Evolutionary conservation across 768 basidiomycete species (phyloP), one percentile per base, ranked within the genome.

Genomic region (Floccularia luteovirens): DNA sequence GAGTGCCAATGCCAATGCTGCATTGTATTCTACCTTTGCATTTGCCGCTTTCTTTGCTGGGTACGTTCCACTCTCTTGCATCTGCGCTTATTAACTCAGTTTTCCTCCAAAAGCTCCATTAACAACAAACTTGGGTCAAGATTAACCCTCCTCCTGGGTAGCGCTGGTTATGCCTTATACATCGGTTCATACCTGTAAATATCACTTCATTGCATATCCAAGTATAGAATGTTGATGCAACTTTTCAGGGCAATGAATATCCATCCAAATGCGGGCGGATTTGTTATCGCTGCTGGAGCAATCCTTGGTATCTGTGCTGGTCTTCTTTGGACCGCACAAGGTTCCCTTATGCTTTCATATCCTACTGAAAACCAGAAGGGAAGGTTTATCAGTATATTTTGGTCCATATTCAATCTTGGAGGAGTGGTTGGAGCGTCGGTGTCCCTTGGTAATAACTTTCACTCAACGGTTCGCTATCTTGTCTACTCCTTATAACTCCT

Each of bases 331-430:
- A 82, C 86, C 0, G 83, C 86, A 0, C 87, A 90, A 51, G 89
- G 86, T n/a, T 80, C 77, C 13, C 63, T 90, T 44, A 89, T 90
- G 79, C 62, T 91, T 57, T 75, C 84, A 3, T 90, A 90, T 57
- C 83, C 87, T 0, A 87, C 83, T 0, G 87, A 90, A 55, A 52
- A 58, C 33, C 75, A 90, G 55, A 90, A 90, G 57, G 87, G 87
- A 12, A 63, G 60, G 24, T 89, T 72, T 59, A 87, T 90, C 38
- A 79, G 72, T 30, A 75, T 87, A 33, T 90, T 90, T 62, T 90
- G 88, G 88, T 61, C 72, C 31, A 83, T 90, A 44, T 90, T 91
- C 65, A 89, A 90, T 49, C 45, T 88, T 16, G 86, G 86, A 21
- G 79, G 79, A 33, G 83, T 91, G 34, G 77, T 90, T 34, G 87